Base-by-base conservation (phyloP, 345 rosid species). In the Raphanus sativus region DNA sequence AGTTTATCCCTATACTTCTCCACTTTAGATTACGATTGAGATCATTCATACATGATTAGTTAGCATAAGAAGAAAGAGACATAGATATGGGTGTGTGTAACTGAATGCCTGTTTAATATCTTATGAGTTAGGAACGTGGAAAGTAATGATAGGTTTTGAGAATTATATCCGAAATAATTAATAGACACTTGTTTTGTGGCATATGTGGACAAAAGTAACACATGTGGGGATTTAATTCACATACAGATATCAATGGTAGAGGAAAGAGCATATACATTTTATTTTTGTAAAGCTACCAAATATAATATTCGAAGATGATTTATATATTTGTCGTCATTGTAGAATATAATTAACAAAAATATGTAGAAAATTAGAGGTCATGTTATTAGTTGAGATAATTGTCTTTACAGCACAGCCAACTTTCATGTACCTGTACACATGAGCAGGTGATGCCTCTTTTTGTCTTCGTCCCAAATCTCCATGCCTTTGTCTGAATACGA, bases 41-140 rank as follows among this genome's bases (percentile, higher is more conserved):
- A 65, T 38, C 8, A 56, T 36, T 62, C 65, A 54, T 16, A 54
- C 38, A 16, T 68, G 62, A 61, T 29, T 38, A 55, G 36, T 13
- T 64, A 64, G 59, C 70, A 36, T 26, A 64, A 77, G 36, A 70
- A 26, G 71, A 70, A 70, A 76, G 80, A 55, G 66, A 40, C 71
- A 52, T 16, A 6, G 58, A 6, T 52, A 77, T 74, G 58, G 30
- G 16, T 72, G 28, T n/a, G 12, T 17, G 54, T 40, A 54, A 42
- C 25, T 32, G 33, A 6, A 65, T 48, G 50, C 74, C 34, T 42
- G 36, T 77, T 77, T 70, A 28, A 16, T 70, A 36, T 25, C 15
- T 70, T 30, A 40, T 59, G 77, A 29, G 62, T 50, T 65, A 65
- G 36, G 81, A 78, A 79, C 78, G 58, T 79, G 82, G n/a, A 73